These are phyloP conservation scores for Rhodotorula glutinis DNA, from an alignment of 1,284 basidiomycete genomes.

Conservation along the genomic window DNA sequence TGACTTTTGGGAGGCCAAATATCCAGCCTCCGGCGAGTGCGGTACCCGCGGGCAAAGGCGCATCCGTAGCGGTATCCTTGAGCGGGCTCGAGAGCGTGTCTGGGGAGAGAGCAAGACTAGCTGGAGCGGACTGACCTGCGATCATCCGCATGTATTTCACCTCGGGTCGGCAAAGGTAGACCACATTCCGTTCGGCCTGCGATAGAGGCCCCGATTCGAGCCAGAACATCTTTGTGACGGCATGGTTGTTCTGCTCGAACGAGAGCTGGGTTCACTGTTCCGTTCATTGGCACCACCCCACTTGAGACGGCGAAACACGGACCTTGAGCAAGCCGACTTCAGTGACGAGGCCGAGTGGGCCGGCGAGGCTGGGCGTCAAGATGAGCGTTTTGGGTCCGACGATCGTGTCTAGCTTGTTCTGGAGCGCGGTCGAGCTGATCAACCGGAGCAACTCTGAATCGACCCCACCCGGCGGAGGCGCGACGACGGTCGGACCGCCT, in stretches of 20 bases:
- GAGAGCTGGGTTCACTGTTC: not conserved
- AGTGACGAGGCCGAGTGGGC: slow-evolving; percentile 86
- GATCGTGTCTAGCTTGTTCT: slow-evolving; percentile 57
- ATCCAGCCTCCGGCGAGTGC: too few species aligned
- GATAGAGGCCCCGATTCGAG: slow-evolving; percentile 77
- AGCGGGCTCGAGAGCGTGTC: too few species aligned
- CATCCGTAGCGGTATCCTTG: too few species aligned
- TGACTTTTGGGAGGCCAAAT: too few species aligned
- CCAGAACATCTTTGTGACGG: slow-evolving; percentile 99
- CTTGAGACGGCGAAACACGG: slow-evolving; percentile 29
- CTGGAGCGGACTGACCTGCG: slow-evolving; percentile 60
- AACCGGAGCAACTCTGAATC: slow-evolving; percentile 32
- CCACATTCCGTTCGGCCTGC: slow-evolving; percentile 77
- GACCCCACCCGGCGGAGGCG: not conserved
- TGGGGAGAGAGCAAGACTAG: not conserved
- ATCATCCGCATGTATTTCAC: slow-evolving; percentile 84
- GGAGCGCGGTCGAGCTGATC: slow-evolving; percentile 31
- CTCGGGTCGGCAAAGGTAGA: slow-evolving; percentile 88
- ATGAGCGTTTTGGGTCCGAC: slow-evolving; percentile 94
- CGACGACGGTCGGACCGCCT: not conserved
- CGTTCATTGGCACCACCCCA: slow-evolving; percentile 2
- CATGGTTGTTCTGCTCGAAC: slow-evolving; percentile 69
- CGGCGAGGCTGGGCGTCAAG: slow-evolving; percentile 80
- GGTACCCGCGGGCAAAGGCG: too few species aligned
- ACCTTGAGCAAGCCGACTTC: slow-evolving; percentile 91